Conservation (phyloP, 2,329 filamentous ascomycete species). For the Delphinella strobiligena region DNA sequence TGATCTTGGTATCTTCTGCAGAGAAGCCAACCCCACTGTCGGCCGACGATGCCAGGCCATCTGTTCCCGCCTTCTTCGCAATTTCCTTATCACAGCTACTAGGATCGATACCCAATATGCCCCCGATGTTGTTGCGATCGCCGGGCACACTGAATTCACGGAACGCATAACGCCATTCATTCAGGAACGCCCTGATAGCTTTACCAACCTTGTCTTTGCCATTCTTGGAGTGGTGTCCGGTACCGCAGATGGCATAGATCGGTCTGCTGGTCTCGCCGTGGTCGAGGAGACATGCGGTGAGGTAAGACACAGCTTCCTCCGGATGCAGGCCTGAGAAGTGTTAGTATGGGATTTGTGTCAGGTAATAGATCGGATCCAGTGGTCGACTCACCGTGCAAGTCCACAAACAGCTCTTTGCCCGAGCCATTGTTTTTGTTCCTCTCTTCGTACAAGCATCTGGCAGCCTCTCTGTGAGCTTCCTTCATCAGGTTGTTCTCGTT, state of each 20-base stretch:
- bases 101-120: constrained; percentile 52
- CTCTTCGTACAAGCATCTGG: constrained; percentile 82
- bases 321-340: constrained; percentile 63
- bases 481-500: constrained; percentile 96
- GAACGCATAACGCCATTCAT: constrained; percentile 92
- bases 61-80: constrained; percentile 15
- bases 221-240: constrained; percentile 95
- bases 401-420: constrained; percentile 72
- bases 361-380: not conserved
- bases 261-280: constrained; percentile 61
- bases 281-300: constrained; percentile 76
- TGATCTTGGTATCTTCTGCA: constrained; percentile 22
- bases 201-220: constrained; percentile 98
- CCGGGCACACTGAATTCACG: constrained; percentile 93
- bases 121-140: constrained; percentile 72
- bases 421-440: constrained; percentile 56
- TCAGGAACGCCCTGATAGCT: constrained; percentile 78
- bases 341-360: not conserved
- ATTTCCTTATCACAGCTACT: constrained; percentile 42
- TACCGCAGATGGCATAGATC: constrained; percentile 92
- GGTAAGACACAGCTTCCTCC: constrained; percentile 89
- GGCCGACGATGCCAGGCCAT: constrained; percentile 25
- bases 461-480: constrained; percentile 90
- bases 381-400: constrained; percentile 58
- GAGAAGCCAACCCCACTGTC: constrained; percentile 24